phyloP scores from a whole-genome alignment of 306 rosid genomes.

The Myrica gale region DNA sequence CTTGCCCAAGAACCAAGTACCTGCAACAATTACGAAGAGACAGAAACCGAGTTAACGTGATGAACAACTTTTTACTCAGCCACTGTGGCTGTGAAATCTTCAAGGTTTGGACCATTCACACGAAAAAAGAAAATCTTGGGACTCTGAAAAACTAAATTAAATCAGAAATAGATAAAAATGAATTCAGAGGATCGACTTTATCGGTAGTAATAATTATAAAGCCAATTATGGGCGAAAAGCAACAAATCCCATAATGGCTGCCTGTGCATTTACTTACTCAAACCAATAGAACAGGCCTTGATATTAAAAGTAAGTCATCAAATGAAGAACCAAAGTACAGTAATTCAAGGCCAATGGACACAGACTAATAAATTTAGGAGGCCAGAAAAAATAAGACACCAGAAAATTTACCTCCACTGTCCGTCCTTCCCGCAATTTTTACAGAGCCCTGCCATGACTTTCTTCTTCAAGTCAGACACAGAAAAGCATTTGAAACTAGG shows the following conservation, averaged over 20 bases:
- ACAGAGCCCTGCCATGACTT: constrained; percentile 79
- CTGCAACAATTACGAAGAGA: constrained; percentile 33
- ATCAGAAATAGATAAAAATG: neutral
- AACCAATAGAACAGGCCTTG: constrained; percentile 25
- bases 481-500: constrained; percentile 92
- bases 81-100: too few relatives aligned
- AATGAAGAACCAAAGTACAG: constrained; percentile 27
- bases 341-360: constrained; percentile 37
- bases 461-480: constrained; percentile 87
- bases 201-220: neutral
- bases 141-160: too few relatives aligned
- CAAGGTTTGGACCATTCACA: neutral
- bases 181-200: neutral
- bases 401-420: constrained; percentile 82
- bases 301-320: constrained; percentile 25
- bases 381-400: neutral
- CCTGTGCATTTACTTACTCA: constrained; percentile 49
- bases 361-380: constrained; percentile 21
- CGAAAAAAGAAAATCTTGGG: neutral
- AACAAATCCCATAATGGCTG: constrained; percentile 36
- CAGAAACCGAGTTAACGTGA: neutral
- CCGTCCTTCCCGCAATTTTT: constrained; percentile 79
- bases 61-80: too few relatives aligned
- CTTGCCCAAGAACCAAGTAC: constrained; percentile 83
- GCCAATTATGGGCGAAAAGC: constrained; percentile 13